Evolutionary conservation across 257 asterid genomes (phyloP), one percentile per base, ranked within the genome.

Genomic region (Forsythia viridissima): DNA sequence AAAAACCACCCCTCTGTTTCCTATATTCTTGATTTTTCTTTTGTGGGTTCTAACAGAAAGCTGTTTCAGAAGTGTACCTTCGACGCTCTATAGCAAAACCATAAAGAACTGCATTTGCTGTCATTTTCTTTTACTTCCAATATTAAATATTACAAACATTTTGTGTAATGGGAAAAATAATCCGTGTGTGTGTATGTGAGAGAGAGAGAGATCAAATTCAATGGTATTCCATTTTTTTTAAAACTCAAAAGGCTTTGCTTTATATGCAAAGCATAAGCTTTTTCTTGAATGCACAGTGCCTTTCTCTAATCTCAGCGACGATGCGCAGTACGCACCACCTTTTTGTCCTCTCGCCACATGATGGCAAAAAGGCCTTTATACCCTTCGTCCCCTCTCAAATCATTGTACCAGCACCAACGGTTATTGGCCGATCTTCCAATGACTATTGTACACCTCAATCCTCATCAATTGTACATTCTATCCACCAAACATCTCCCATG

Each of bases 11-110:
- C 21, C 46, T 51, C 48, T 52, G 3, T 59, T 43, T 42, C 42
- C 18, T 39, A 63, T 42, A 40, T 11, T 63, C 40, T 63, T 63
- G 39, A 2, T 63, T 63, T 63, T 57, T 42, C 71, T 30, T 30
- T 71, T 30, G 70, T 41, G 38, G 76, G 42, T 79, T 80, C 85
- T 88, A 91, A 78, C 87, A 85, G 87, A 85, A 86, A 73, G 90
- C 91, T 79, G 89, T 79, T 83, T 87, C 92, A 80, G 94, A 90
- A 73, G 94, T 86, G 89, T 92, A 93, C 84, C 91, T 85, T 80
- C 91, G 86, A 86, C 87, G 93, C 82, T 79, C 82, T 6, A 83
- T 74, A 76, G 75, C 83, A 67, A 80, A 84, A 51, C 76, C 75
- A 80, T 83, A 84, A 75, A 76, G 71, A 55, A 80, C 78, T 57